Base-by-base conservation (phyloP, 2,329 filamentous ascomycete genomes). In the Curvularia eragrostidis region DNA sequence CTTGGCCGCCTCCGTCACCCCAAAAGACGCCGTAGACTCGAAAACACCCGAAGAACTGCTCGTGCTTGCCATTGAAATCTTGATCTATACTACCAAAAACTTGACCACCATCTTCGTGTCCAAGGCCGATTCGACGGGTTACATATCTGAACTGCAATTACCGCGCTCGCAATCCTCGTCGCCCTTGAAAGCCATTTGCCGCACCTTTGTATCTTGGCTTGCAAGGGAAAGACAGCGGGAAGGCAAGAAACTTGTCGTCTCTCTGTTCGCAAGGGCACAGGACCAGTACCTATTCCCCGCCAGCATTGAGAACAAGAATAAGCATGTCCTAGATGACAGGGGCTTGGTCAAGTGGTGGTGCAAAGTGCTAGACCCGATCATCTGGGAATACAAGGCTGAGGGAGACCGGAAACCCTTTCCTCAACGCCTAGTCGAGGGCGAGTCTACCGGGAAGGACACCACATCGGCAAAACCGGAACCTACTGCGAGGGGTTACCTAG, bases 341-440 rank as follows among this genome's bases (percentile, higher is more conserved):
- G 91, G 91, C 0, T 81, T 99, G 50, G 91, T 99, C 19, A 91
- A 89, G 69, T 99, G 95, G 95, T 99, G 95, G 95, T 97, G 93
- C 72, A 89, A 87, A 15, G 91, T 94, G 10, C 79, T 97, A 12
- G 89, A 97, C 70, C 90, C 91, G 0, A 81, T 97, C 3, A 77
- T 96, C 10, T 79, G 82, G 49, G 65, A 80, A 70, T 72, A 82
- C 74, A 63, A 77, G 72, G 65, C 77, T 13, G 77, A 84, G 26
- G 80, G 80, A 4, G 70, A 72, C 47, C 64, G 69, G 13, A 72
- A 65, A 61, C 71, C 66, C 10, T 68, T 76, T 26, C 63, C 61
- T n/a, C 65, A 75, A 43, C 70, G 67, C 28, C 52, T 76, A 42
- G 56, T 56, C 38, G 69, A 79, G 24, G 65, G 70, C 65, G 50